Conservation (phyloP, 1,139 yeast species). For the Candida albicans region DNA sequence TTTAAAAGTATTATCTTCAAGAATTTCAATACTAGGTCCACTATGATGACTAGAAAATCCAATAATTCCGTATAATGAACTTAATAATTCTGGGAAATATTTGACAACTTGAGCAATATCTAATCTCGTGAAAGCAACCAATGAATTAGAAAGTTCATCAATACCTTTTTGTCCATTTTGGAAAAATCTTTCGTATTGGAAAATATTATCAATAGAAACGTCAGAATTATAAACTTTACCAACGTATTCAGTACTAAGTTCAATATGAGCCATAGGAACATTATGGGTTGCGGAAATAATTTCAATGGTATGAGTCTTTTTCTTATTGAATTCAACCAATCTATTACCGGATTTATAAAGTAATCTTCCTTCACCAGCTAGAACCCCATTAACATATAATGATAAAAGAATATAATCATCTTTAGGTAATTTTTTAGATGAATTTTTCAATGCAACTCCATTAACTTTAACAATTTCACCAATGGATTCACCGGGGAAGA, state of each 20-base stretch:
- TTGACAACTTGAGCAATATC: conserved; percentile 51
- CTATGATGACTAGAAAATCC: conserved; percentile 21
- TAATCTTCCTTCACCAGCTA: conserved; percentile 56
- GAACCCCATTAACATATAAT: conserved; percentile 64
- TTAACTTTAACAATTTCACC: conserved; percentile 68
- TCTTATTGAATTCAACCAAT: conserved; percentile 43
- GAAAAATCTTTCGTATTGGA: conserved; percentile 54
- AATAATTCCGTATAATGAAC: conserved; percentile 44
- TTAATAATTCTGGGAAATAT: conserved; percentile 53
- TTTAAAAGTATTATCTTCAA: conserved; percentile 47
- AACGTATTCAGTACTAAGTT: conserved; percentile 62
- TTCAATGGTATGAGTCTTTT: conserved; percentile 36
- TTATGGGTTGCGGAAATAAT: conserved; percentile 34
- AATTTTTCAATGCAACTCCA: conserved; percentile 46
- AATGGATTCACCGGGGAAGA: conserved; percentile 67
- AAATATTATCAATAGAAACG: conserved; percentile 53
- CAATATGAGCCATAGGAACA: conserved; percentile 51
- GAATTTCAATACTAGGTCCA: conserved; percentile 32
- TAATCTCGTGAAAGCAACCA: conserved; percentile 42
- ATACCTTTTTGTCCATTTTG: conserved; percentile 44
- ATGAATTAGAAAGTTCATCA: conserved; percentile 43
- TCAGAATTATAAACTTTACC: conserved; percentile 72
- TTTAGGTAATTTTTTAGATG: conserved; percentile 32
- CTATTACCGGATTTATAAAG: conserved; percentile 42
- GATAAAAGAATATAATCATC: conserved; percentile 59